Base-by-base conservation (phyloP, 2,329 filamentous ascomycete species). In the Tolypocladium album region DNA sequence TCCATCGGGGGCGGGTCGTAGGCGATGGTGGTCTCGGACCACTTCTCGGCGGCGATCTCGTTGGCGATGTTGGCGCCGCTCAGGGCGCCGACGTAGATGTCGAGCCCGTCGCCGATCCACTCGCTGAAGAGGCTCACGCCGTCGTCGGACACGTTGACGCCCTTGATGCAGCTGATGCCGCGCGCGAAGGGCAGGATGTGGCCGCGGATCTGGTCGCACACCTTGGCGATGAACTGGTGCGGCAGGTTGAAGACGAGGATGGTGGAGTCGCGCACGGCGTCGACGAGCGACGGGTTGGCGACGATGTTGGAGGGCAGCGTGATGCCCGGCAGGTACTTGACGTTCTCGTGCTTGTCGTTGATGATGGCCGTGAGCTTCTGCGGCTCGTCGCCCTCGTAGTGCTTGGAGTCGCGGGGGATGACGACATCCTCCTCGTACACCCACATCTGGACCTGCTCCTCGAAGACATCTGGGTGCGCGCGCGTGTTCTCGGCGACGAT, bases 161-260 rank as follows among this genome's bases (percentile, higher is more conserved):
- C 94, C 81, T 99, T 99, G 78, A 97, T 97, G 76, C 94, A 99
- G 71, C 91, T 96, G 70, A 99, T 92, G 61, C 92, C 94, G 64
- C 95, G 86, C 34, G 94, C 93, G 69, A 87, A 97, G 8, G 94
- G 94, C 38, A 97, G 77, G 65, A 97, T 95, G 68, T 96, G 87
- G 62, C 93, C 94, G 69, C 88, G 82, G 63, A 99, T 81, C 72
- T 92, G 87, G 64, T 88, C 83, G 78, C 92, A 96, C 62, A 92
- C 89, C 64, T 88, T 88, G 71, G 84, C 84, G 70, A 99, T 97
- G 74, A 99, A 99, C 75, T 96, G 91, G 77, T 99, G 94, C 36
- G 94, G 89, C 61, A 96, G 83, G 78, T 97, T 97, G 83, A 99
- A 99, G 72, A 99, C 82, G 64, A 99, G 85, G 64, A 99, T 90